phyloP scores from a whole-genome alignment of 139 green algal species.

The Medakamo hakoo region DNA sequence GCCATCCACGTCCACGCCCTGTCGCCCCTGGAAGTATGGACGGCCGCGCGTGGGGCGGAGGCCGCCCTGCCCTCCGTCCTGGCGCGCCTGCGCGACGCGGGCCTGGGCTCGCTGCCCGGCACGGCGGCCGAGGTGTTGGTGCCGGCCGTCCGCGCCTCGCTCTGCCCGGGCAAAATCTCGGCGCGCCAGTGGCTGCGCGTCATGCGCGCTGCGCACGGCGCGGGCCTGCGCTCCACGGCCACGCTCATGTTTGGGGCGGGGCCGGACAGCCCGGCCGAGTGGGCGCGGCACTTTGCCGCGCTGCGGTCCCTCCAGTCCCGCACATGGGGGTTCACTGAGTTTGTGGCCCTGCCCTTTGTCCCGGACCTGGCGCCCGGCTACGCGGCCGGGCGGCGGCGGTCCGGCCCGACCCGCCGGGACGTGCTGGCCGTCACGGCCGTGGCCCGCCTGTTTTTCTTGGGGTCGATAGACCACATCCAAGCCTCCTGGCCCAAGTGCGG shows the following conservation, averaged over 20 bases:
- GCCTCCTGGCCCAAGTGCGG: slow-evolving; percentile 84
- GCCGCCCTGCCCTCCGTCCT: slow-evolving; percentile 32
- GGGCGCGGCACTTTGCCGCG: slow-evolving; percentile 50
- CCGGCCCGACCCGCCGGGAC: slow-evolving; percentile 64
- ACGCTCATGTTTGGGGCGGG: slow-evolving; percentile 88
- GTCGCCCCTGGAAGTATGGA: slow-evolving; percentile 4
- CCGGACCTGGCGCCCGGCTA: slow-evolving; percentile 5
- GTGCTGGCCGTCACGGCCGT: slow-evolving; percentile 68
- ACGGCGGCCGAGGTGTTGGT: slow-evolving; percentile 80
- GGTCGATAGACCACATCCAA: slow-evolving; percentile 25
- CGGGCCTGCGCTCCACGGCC: slow-evolving; percentile 59
- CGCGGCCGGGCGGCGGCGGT: slow-evolving; percentile 21
- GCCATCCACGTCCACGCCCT: slow-evolving; percentile 81
- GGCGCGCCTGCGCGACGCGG: slow-evolving; percentile 26
- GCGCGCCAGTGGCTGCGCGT: slow-evolving; percentile 40
- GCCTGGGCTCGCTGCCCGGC: slow-evolving; percentile 62
- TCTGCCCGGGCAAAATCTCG: slow-evolving; percentile 80
- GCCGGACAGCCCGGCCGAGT: slow-evolving; percentile 34
- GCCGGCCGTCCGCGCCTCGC: slow-evolving; percentile 32
- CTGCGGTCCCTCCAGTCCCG: slow-evolving; percentile 37
- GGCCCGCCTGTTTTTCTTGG: slow-evolving; percentile 14
- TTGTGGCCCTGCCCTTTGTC: slow-evolving; percentile 88
- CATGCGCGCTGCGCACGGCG: slow-evolving; percentile 40
- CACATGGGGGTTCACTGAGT: slow-evolving; percentile 44
- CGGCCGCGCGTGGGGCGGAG: slow-evolving; percentile 14